Base-by-base conservation (phyloP, 768 basidiomycete species). In the Harrya chromipes region DNA sequence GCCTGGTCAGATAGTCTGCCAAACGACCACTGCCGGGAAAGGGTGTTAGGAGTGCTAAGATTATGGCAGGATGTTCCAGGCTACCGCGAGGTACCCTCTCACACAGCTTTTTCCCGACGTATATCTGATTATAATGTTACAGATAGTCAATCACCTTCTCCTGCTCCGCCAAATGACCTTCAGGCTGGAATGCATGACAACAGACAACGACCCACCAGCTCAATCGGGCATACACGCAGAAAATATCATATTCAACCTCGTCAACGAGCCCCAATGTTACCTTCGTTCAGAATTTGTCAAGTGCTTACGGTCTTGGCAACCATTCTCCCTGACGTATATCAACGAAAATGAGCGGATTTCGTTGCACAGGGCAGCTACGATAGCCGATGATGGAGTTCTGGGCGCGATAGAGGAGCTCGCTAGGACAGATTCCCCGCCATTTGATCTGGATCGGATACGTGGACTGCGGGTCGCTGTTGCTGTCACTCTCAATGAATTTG, bases 1-100 rank as follows among this genome's bases (percentile, higher is more conserved):
- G 84, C 86, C 4, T 92, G 87, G 85, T 80, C 88, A 12, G 89
- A 90, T 57, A 87, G 86, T 62, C 70, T 87, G 17, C 84, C 83
- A 1, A 78, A 83, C 47, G 76, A 80, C 49, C 67, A 68, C 12
- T 85, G 84, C 59, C 77, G 85, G 11, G 83, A 87, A 57, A 77
- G 83, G 40, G 73, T 79, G 1, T 67, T 90, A 8, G 80, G 77
- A 7, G 73, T 90, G 14, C 50, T 90, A 31, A 54, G 62, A 26
- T 39, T 68, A 38, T 68, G 66, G 68, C 66, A 69, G 45, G 66
- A 70, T 37, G 68, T 81, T 21, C 79, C 84, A 24, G 87, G 85
- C 8, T 91, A 90, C 63, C 75, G 82, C 38, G 84, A 89, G 72
- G 89, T 89, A 51, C 38, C 70, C 51, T 40, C 11, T 40, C n/a